These are phyloP conservation scores for Xylariaceae sp. DNA, from an alignment of 2,329 filamentous ascomycete genomes.

Conservation along the genomic window DNA sequence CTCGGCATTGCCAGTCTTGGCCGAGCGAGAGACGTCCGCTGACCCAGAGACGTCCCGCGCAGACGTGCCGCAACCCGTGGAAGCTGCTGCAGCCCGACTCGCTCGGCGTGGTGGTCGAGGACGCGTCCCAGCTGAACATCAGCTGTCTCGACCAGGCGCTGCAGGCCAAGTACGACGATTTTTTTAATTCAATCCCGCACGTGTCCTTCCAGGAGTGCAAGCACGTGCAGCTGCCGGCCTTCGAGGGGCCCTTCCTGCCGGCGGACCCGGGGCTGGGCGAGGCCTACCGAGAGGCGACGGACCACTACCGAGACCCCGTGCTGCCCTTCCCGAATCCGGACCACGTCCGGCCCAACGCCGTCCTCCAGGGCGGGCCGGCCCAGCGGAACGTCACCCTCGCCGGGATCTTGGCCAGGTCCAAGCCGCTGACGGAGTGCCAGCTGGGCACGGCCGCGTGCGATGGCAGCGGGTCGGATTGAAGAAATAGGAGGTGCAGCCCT, in stretches of 20 bases:
- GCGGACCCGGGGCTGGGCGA: slow-evolving; percentile 5
- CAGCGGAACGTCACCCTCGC: not conserved
- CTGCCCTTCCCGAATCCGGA: not conserved
- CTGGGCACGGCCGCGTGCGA: no score
- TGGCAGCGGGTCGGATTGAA: no score
- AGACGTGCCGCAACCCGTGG: slow-evolving; percentile 11
- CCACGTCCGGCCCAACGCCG: not conserved
- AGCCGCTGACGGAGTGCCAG: not conserved
- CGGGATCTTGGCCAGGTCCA: not conserved
- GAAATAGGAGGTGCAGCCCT: no score
- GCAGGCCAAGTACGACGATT: slow-evolving; percentile 8
- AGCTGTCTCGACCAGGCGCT: slow-evolving; percentile 9
- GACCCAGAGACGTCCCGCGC: no score
- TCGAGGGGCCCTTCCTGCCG: slow-evolving; percentile 10
- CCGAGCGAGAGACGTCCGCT: no score
- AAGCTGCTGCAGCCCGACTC: slow-evolving; percentile 9
- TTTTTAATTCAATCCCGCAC: slow-evolving; percentile 7
- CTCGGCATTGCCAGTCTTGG: no score
- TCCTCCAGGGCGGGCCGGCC: not conserved
- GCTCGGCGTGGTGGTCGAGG: slow-evolving; percentile 2
- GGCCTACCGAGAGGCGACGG: slow-evolving; percentile 8
- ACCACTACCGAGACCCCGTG: slow-evolving; percentile 4
- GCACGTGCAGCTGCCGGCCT: slow-evolving; percentile 6
- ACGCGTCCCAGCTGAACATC: slow-evolving; percentile 5
- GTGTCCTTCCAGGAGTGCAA: slow-evolving; percentile 7